phyloP scores from a whole-genome alignment of 164 flowering plant species.

The Berberis thunbergii region DNA sequence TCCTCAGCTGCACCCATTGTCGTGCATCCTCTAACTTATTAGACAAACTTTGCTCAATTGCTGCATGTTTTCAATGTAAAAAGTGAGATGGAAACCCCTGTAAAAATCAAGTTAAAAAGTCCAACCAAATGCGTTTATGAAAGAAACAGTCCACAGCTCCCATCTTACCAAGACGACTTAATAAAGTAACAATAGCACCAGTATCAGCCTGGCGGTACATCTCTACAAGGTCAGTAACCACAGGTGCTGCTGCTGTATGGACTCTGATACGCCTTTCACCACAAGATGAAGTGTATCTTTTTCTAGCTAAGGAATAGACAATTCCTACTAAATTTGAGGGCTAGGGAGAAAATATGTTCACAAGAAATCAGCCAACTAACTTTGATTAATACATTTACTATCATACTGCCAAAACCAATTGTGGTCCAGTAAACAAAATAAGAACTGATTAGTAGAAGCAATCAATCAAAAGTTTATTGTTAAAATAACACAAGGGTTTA shows the following conservation, averaged over 20 bases:
- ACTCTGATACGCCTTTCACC: slow-evolving; percentile 99
- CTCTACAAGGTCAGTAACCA: slow-evolving; percentile 85
- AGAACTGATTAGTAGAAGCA: no score
- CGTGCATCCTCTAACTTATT: slow-evolving; percentile 91
- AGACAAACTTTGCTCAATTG: slow-evolving; percentile 83
- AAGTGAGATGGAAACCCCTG: background rate
- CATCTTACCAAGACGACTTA: slow-evolving; percentile 67
- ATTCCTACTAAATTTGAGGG: background rate
- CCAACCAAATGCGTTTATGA: background rate
- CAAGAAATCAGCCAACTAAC: no score
- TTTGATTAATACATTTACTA: no score
- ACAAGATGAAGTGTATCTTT: slow-evolving; percentile 94
- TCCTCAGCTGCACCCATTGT: slow-evolving; percentile 45
- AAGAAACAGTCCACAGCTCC: background rate
- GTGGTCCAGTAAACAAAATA: no score
- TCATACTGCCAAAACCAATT: no score
- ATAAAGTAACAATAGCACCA: slow-evolving; percentile 70
- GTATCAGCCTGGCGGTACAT: slow-evolving; percentile 94
- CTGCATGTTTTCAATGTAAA: slow-evolving; percentile 32
- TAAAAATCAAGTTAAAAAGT: slow-evolving; percentile 1
- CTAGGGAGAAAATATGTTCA: no score
- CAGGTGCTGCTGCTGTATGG: slow-evolving; percentile 94
- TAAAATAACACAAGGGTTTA: no score
- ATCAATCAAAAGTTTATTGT: no score
- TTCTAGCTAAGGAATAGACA: slow-evolving; percentile 36